A percentile compares a stretch with the other conserved stretches of the same genome.
Evolutionary conservation across 1,139 yeast genomes (phyloP).

Genomic region (Yamadazyma blattariae): DNA sequence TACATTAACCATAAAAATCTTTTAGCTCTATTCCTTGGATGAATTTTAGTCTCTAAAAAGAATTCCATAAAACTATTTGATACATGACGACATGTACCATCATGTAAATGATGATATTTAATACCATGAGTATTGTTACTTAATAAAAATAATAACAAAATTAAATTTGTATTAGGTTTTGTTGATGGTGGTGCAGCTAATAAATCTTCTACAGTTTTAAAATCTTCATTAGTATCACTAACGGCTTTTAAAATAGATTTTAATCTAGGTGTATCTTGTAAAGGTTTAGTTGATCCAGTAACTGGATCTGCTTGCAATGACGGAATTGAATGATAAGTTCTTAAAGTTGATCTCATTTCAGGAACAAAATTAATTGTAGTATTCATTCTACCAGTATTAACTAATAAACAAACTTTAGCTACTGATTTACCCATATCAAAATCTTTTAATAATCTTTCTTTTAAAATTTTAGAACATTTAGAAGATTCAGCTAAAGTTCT

Average conservation of each 20-base stretch:
- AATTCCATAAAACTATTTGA: slow-evolving; percentile 56
- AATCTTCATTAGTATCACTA: slow-evolving; percentile 46
- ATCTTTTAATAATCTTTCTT: slow-evolving; percentile 70
- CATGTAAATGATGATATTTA: slow-evolving; percentile 21
- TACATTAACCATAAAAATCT: slow-evolving; percentile 83
- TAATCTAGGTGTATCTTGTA: slow-evolving; percentile 93
- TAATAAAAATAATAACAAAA: slow-evolving; percentile 71
- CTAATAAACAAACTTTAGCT: slow-evolving; percentile 80
- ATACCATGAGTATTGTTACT: slow-evolving; percentile 62
- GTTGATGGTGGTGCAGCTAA: slow-evolving; percentile 26
- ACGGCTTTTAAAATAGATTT: slow-evolving; percentile 85
- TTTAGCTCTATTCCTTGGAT: slow-evolving; percentile 63
- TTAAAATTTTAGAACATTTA: slow-evolving; percentile 78
- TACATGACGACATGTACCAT: slow-evolving; percentile 15
- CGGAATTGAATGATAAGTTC: slow-evolving; percentile 94
- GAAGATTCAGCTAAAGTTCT: slow-evolving; percentile 80
- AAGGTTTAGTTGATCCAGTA: slow-evolving; percentile 57
- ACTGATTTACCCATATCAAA: slow-evolving; percentile 66
- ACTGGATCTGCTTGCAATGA: slow-evolving; percentile 70
- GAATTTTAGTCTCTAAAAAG: slow-evolving; percentile 51
- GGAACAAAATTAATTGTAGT: slow-evolving; percentile 94
- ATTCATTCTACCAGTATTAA: slow-evolving; percentile 90
- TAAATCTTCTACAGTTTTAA: slow-evolving; percentile 48
- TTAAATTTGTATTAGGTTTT: slow-evolving; percentile 55
- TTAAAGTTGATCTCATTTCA: slow-evolving; percentile 91